phyloP scores from a whole-genome alignment of 169 alveolate genomes.

The Neospora caninum region DNA sequence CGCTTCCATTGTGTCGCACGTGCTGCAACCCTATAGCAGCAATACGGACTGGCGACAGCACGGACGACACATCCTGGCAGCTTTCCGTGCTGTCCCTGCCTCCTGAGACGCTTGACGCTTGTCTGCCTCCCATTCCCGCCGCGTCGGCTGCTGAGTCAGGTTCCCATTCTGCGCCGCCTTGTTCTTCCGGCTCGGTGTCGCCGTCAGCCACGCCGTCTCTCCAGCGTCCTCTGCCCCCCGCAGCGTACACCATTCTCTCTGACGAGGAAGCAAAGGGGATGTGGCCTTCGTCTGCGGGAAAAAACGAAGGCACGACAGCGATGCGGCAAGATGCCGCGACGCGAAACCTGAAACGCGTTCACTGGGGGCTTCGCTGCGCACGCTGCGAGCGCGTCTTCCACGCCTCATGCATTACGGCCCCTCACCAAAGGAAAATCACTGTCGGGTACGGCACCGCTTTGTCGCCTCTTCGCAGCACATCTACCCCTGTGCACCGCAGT shows the following conservation, averaged over 20 bases:
- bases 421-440: constrained; percentile 1
- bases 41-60: neutral
- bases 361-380: constrained; percentile 41
- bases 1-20: neutral
- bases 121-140: neutral
- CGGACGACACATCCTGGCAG: neutral
- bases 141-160: neutral
- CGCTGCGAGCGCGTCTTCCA: constrained; percentile 47
- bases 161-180: neutral
- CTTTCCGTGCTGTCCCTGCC: neutral
- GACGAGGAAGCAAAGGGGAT: neutral
- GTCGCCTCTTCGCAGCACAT: too few species aligned
- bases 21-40: neutral
- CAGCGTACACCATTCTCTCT: neutral
- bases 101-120: neutral
- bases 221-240: neutral
- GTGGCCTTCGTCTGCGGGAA: neutral
- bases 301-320: too few species aligned
- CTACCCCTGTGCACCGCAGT: too few species aligned
- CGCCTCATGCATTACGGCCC: constrained; percentile 21
- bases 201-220: neutral
- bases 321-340: neutral
- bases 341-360: neutral
- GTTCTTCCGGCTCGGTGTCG: neutral
- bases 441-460: constrained; percentile 1